Conservation (phyloP, 768 basidiomycete genomes). For the Suillus variegatus region DNA sequence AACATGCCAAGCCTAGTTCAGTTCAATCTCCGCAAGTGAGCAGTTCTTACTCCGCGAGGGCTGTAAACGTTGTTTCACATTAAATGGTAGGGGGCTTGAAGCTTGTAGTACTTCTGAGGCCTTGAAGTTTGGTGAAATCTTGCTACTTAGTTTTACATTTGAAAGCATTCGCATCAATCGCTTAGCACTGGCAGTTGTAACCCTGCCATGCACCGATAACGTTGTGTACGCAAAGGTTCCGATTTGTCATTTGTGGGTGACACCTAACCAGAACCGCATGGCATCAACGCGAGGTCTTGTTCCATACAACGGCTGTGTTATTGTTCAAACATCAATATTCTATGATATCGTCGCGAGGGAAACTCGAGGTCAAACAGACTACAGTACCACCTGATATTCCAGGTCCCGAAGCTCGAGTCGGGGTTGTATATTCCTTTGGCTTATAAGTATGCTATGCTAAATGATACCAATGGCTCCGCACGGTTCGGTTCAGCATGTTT, state of each 20-base stretch:
- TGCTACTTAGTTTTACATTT: background rate
- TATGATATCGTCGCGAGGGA: background rate
- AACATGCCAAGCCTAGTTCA: too few species aligned
- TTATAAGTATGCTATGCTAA: constrained; percentile 1
- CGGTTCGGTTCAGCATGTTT: background rate
- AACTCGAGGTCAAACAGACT: background rate
- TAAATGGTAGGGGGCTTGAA: too few species aligned
- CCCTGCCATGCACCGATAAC: background rate
- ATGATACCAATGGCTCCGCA: background rate
- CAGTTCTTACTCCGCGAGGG: background rate
- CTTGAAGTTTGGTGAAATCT: background rate
- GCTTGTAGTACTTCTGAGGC: too few species aligned
- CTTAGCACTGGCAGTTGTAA: background rate
- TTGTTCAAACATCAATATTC: background rate
- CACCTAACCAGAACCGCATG: background rate
- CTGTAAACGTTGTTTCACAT: background rate
- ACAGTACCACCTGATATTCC: background rate
- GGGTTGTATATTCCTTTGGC: background rate
- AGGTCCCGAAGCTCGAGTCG: background rate
- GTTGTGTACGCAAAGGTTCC: background rate
- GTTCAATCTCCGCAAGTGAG: too few species aligned
- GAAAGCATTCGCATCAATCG: too few species aligned
- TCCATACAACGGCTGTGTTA: background rate
- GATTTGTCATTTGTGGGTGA: background rate
- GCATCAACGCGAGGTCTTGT: background rate